Conservation (phyloP, 2,329 filamentous ascomycete genomes). For the Exserohilum rostratum region DNA sequence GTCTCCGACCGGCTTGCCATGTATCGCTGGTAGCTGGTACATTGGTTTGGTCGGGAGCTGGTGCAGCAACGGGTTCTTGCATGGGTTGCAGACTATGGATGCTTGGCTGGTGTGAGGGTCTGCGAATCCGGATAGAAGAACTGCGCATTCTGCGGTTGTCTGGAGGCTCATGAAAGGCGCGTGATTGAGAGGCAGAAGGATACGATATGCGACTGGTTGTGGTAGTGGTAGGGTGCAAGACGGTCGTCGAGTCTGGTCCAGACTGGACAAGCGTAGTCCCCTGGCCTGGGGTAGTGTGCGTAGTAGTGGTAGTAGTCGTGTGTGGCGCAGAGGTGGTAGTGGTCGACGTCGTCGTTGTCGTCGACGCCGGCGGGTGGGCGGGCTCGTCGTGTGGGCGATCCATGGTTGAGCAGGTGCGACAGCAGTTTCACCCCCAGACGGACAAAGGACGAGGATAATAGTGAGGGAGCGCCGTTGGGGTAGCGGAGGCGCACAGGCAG, state of each 20-base stretch:
- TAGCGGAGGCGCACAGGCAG: slow-evolving; percentile 7
- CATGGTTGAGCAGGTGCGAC: slow-evolving; percentile 15
- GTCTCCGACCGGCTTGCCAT: slow-evolving; percentile 31
- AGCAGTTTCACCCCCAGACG: not conserved
- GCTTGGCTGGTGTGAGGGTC: slow-evolving; percentile 18
- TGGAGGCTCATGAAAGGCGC: slow-evolving; percentile 8
- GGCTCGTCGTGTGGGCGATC: slow-evolving; percentile 17
- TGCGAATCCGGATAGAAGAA: slow-evolving; percentile 39
- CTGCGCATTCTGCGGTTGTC: slow-evolving; percentile 24
- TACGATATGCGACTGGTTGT: slow-evolving; percentile 30
- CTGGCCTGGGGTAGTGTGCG: slow-evolving; percentile 20
- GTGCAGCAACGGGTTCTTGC: not conserved
- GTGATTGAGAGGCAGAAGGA: slow-evolving; percentile 11
- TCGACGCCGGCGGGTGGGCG: slow-evolving; percentile 15
- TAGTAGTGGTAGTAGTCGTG: slow-evolving; percentile 33
- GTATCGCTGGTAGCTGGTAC: slow-evolving; percentile 13
- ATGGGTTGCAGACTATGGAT: slow-evolving; percentile 5
- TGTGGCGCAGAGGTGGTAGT: slow-evolving; percentile 37
- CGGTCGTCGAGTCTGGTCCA: slow-evolving; percentile 33
- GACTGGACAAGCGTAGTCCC: slow-evolving; percentile 28
- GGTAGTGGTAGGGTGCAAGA: slow-evolving; percentile 37
- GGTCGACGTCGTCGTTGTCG: slow-evolving; percentile 26
- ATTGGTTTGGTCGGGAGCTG: slow-evolving; percentile 6
- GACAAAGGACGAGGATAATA: not conserved
- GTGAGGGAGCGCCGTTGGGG: slow-evolving; percentile 3